phyloP scores from a whole-genome alignment of 139 green algal species.

The Micractinium conductrix region DNA sequence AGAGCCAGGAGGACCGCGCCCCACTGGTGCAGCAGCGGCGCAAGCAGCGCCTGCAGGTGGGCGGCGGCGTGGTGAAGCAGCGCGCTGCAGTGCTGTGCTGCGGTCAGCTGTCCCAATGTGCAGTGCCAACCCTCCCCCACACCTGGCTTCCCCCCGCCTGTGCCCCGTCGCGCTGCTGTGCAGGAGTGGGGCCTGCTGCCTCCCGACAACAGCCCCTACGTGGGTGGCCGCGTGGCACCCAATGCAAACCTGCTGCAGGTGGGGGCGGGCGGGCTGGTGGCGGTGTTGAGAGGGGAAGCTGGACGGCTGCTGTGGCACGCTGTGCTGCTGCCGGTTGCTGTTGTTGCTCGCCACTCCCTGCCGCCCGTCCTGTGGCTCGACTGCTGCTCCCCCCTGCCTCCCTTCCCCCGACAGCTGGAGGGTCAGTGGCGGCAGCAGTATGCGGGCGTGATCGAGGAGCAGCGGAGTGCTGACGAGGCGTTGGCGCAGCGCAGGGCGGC shows the following conservation, averaged over 20 bases:
- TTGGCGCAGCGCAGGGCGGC: neutral
- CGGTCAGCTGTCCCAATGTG: no score
- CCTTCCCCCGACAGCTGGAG: neutral
- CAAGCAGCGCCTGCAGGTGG: slow-evolving; percentile 27
- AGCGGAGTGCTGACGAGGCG: neutral
- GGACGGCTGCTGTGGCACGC: no score
- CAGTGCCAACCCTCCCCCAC: no score
- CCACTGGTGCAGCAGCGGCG: slow-evolving; percentile 16
- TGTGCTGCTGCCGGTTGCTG: neutral
- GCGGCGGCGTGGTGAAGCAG: neutral
- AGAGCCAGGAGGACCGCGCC: slow-evolving; percentile 7
- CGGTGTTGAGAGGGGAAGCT: neutral
- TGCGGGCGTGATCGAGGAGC: neutral
- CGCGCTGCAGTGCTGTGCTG: no score
- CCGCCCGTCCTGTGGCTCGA: no score
- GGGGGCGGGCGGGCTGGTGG: neutral
- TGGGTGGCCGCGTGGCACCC: neutral
- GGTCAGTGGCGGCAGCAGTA: slow-evolving; percentile 3
- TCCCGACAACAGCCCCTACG: slow-evolving; percentile 24
- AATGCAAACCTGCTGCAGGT: slow-evolving; percentile 30
- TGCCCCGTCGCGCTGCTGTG: no score
- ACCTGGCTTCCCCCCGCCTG: no score
- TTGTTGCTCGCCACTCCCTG: no score
- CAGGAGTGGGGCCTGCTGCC: slow-evolving; percentile 38
- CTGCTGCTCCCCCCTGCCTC: no score